Evolutionary conservation across 257 asterid species (phyloP), one percentile per base, ranked within the genome.

Genomic region (Fraxinus anomala): DNA sequence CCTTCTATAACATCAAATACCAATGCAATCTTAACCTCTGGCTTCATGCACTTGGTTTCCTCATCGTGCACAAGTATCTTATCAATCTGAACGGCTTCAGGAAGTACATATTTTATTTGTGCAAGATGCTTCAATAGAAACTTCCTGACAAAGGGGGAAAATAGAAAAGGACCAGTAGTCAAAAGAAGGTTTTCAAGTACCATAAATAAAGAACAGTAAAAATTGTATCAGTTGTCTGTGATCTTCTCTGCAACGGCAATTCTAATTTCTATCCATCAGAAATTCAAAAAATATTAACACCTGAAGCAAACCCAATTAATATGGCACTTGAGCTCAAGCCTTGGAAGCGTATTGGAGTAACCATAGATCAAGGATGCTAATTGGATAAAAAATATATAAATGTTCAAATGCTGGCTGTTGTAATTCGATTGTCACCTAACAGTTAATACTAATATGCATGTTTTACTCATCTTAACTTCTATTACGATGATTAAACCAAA

Each of bases 41-140:
- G 85, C 79, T 87, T 90, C 94, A 94, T 87, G 90, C 97, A 92
- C 87, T 87, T 83, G 70, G 93, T 89, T 86, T 80, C 79, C 70
- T 63, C 87, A 76, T 94, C 96, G 70, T 84, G 97, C 76, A 84
- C 68, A 80, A 90, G 97, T 85, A 88, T 79, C 91, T 89, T 94
- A 44, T 91, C 91, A 33, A 91, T 83, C 85, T 88, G 88, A 78
- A 94, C 77, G 66, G 90, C 95, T 87, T 94, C 97, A 69, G 97
- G 97, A 68, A 92, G 86, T 81, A 92, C 51, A 78, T 88, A 77
- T 76, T 87, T 90, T 75, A 94, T 92, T 83, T 92, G 97, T 71
- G 97, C 95, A 73, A 94, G 92, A 86, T 92, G 91, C 81, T 36
- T 83, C 78, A 65, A 73, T 68, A 81, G 77, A 75, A 94, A 91